These are phyloP conservation scores for Mallotus japonicus DNA, from an alignment of 441 rosid species.

Conservation along the genomic window DNA sequence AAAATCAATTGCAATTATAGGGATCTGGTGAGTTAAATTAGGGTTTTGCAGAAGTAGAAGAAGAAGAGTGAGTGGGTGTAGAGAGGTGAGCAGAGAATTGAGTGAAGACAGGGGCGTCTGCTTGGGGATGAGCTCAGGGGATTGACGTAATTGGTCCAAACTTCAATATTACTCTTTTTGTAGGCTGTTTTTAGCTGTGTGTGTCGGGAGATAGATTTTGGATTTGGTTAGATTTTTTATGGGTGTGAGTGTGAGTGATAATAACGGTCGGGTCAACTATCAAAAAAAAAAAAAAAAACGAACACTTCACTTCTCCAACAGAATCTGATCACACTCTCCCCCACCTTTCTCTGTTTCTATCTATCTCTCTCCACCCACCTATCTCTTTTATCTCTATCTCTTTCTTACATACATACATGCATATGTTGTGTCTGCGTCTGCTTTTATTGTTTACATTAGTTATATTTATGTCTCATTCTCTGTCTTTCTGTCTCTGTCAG, in stretches of 20 bases:
- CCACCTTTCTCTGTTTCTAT: conserved; percentile 31
- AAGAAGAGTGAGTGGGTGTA: background rate
- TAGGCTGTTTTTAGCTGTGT: conserved; percentile 1
- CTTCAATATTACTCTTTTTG: conserved; percentile 15
- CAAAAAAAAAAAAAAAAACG: conserved; percentile 32
- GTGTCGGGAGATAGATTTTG: conserved; percentile 29
- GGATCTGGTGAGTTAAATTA: conserved; percentile 23
- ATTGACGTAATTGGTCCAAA: conserved; percentile 21
- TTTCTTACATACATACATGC: conserved; percentile 19
- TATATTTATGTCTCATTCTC: conserved; percentile 37
- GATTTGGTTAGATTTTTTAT: too few relatives aligned
- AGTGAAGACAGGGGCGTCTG: background rate
- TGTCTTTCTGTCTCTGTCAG: conserved; percentile 35
- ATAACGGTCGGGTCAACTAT: conserved; percentile 87
- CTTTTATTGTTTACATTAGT: background rate
- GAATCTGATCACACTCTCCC: conserved; percentile 74
- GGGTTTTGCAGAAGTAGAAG: conserved; percentile 10
- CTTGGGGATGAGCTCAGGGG: too few relatives aligned
- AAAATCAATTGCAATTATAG: conserved; percentile 4
- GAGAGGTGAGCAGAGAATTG: background rate
- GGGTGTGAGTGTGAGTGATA: conserved; percentile 26
- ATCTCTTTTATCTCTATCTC: conserved; percentile 30
- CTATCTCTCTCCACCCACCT: conserved; percentile 29
- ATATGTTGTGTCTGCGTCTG: conserved; percentile 31
- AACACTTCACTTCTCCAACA: conserved; percentile 40